A percentile compares a stretch with the other conserved stretches of the same genome.
These are phyloP conservation scores for Malus hybrid DNA, from an alignment of 331 rosid species.

Conservation along the genomic window DNA sequence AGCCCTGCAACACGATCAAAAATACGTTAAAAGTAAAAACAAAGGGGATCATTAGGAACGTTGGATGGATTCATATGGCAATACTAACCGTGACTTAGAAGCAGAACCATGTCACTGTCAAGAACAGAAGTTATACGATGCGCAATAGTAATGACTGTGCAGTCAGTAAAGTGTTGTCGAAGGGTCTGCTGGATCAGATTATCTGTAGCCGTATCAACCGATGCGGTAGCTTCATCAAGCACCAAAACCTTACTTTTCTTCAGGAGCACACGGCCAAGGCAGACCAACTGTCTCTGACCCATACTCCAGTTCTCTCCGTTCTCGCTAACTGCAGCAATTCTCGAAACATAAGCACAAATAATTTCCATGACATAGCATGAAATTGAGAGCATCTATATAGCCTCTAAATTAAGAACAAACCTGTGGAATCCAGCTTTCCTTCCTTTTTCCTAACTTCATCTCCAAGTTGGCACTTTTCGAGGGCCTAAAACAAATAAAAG, in stretches of 20 bases:
- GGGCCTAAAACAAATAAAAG: slow-evolving; percentile 31
- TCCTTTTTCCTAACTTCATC: slow-evolving; percentile 76
- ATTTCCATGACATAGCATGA: background rate
- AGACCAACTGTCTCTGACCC: slow-evolving; percentile 82
- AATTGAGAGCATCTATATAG: background rate
- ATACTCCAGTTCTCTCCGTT: slow-evolving; percentile 87
- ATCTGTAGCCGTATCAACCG: slow-evolving; percentile 79
- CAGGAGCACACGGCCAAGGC: slow-evolving; percentile 75
- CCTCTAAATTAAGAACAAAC: slow-evolving; percentile 20
- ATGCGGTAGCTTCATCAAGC: slow-evolving; percentile 84
- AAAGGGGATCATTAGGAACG: background rate
- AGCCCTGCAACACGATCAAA: slow-evolving; percentile 42
- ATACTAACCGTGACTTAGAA: slow-evolving; percentile 55
- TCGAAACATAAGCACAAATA: slow-evolving; percentile 1
- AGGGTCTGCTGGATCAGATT: slow-evolving; percentile 70
- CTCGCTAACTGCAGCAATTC: slow-evolving; percentile 43
- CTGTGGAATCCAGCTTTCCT: slow-evolving; percentile 66
- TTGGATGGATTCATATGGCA: background rate
- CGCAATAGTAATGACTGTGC: slow-evolving; percentile 64
- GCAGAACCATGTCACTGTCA: slow-evolving; percentile 70
- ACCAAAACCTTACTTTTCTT: slow-evolving; percentile 70
- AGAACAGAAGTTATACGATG: slow-evolving; percentile 66
- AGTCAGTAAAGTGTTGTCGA: slow-evolving; percentile 43
- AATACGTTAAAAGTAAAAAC: background rate
- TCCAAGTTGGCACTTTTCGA: slow-evolving; percentile 87